A percentile compares a stretch with the other conserved stretches of the same genome.
phyloP scores from a whole-genome alignment of 2,329 filamentous ascomycete species.

The Ceratocystis alfenasii region DNA sequence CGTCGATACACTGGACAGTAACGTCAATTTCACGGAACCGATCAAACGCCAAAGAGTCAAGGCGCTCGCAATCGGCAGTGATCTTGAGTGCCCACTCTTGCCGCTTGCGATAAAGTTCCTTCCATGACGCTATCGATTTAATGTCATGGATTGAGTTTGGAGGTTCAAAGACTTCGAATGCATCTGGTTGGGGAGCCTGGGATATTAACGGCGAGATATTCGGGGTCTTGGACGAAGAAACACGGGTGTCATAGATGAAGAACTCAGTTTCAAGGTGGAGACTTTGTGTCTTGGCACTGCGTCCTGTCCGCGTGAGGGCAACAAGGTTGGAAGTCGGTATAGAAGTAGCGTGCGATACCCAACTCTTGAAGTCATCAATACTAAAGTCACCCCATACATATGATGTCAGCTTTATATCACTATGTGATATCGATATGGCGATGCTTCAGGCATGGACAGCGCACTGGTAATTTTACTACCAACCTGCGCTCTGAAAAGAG shows the following conservation, averaged over 20 bases:
- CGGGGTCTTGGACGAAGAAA: slow-evolving; percentile 47
- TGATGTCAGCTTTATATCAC: slow-evolving; percentile 18
- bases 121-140: slow-evolving; percentile 77
- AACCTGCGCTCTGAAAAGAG: background rate
- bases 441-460: slow-evolving; percentile 14
- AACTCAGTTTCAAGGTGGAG: slow-evolving; percentile 80
- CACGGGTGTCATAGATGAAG: slow-evolving; percentile 79
- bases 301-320: slow-evolving; percentile 71
- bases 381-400: slow-evolving; percentile 33
- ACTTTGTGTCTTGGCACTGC: slow-evolving; percentile 68
- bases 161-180: slow-evolving; percentile 33
- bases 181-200: slow-evolving; percentile 39
- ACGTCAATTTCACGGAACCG: slow-evolving; percentile 62
- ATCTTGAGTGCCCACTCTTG: slow-evolving; percentile 66
- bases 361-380: slow-evolving; percentile 72
- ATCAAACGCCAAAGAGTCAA: slow-evolving; percentile 50
- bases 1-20: slow-evolving; percentile 67
- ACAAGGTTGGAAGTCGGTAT: slow-evolving; percentile 74
- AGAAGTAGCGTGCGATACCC: slow-evolving; percentile 61
- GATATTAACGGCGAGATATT: slow-evolving; percentile 35
- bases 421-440: slow-evolving; percentile 6
- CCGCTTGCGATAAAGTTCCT: slow-evolving; percentile 68
- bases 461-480: background rate
- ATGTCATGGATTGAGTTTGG: slow-evolving; percentile 77
- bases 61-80: slow-evolving; percentile 54